phyloP scores from a whole-genome alignment of 208 protist species.

The Leishmania major region DNA sequence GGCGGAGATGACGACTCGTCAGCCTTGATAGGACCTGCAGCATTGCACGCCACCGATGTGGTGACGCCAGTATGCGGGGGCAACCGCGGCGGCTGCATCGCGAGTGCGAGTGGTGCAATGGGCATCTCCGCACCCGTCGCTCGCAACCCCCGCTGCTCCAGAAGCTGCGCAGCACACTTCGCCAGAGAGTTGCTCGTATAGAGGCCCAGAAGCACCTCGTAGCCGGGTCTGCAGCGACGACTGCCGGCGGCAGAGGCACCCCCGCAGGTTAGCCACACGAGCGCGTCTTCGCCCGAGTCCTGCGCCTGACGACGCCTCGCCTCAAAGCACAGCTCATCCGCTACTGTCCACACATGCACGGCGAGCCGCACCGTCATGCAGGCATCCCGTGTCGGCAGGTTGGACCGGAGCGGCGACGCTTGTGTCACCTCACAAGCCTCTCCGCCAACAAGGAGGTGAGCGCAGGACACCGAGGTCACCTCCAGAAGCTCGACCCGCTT shows the following conservation, averaged over 20 bases:
- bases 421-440: background rate
- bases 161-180: background rate
- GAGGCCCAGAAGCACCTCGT: slow-evolving; percentile 15
- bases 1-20: background rate
- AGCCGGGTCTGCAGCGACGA: background rate
- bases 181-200: slow-evolving; percentile 22
- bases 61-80: background rate
- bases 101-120: background rate
- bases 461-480: slow-evolving; percentile 11
- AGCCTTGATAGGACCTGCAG: background rate
- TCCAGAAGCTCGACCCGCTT: slow-evolving; percentile 33
- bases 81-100: background rate
- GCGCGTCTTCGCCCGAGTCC: slow-evolving; percentile 6
- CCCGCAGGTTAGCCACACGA: slow-evolving; percentile 16
- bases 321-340: slow-evolving; percentile 20
- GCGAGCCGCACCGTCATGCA: slow-evolving; percentile 15
- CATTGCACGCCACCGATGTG: no score
- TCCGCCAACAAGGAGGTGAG: background rate
- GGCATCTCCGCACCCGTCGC: background rate
- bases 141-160: background rate
- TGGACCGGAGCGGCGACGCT: background rate
- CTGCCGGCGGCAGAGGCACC: slow-evolving; percentile 1
- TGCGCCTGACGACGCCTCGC: slow-evolving; percentile 9
- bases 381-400: background rate
- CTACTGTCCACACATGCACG: slow-evolving; percentile 13